Conservation (phyloP, 192 early-diverging fungal genomes). For the Coemansia furcata region DNA sequence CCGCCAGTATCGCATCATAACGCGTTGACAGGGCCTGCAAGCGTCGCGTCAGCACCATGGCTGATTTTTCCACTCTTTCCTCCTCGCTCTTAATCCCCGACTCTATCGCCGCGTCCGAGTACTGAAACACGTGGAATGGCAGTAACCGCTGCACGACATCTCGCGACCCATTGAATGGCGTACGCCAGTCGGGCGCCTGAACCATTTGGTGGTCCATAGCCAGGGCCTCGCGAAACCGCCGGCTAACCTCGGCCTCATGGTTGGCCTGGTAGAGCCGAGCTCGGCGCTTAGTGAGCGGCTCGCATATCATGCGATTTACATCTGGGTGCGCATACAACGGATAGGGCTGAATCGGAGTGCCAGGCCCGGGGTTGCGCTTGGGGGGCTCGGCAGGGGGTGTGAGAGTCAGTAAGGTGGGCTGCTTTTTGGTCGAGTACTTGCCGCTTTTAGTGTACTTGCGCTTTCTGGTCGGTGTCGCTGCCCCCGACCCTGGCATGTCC, state of each 20-base stretch:
- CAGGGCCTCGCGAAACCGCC: slow-evolving; percentile 53
- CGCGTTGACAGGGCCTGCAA: slow-evolving; percentile 10
- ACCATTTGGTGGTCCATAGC: slow-evolving; percentile 54
- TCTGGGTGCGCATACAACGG: slow-evolving; percentile 23
- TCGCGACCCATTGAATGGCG: slow-evolving; percentile 59
- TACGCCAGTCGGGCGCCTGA: slow-evolving; percentile 54
- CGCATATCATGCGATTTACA: slow-evolving; percentile 1
- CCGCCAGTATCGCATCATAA: slow-evolving; percentile 14
- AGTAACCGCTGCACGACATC: slow-evolving; percentile 66
- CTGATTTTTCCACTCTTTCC: not conserved
- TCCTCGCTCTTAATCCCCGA: slow-evolving; percentile 15
- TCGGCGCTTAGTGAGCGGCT: slow-evolving; percentile 19
- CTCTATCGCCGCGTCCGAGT: slow-evolving; percentile 51
- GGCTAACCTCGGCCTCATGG: slow-evolving; percentile 33
- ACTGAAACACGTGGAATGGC: slow-evolving; percentile 75
- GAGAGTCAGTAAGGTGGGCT: not conserved
- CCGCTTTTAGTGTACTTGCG: slow-evolving; percentile 45
- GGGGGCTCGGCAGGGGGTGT: not conserved
- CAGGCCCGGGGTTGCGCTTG: not conserved
- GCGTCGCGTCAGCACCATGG: not conserved
- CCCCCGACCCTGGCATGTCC: slow-evolving; percentile 9
- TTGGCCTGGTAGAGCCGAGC: slow-evolving; percentile 11
- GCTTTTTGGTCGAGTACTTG: slow-evolving; percentile 21
- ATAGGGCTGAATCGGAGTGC: not conserved
- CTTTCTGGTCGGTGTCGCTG: slow-evolving; percentile 20